Base-by-base conservation (phyloP, 2,329 filamentous ascomycete species). In the Paracorniculantispora psalliotae region DNA sequence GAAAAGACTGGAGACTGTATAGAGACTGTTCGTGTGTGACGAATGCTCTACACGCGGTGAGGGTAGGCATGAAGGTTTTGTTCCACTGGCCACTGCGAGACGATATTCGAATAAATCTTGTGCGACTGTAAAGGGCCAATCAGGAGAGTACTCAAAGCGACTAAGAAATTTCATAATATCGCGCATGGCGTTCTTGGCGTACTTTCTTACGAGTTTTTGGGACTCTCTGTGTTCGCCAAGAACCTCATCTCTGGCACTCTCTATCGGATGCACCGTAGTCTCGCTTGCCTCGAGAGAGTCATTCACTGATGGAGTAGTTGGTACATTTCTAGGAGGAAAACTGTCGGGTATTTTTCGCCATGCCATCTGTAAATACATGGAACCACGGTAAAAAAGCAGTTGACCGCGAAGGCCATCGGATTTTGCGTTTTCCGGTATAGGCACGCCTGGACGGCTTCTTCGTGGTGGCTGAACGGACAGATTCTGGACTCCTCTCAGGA, bases 71-170 rank as follows among this genome's bases (percentile, higher is more conserved):
- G 25, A 81, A 78, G 61, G 81, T 75, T 44, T 46, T 15, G 3
- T 19, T 30, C 25, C 39, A 15, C 17, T 6, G 7, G 4, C 8
- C 6, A 52, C 33, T 3, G 28, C 30, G 65, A 84, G 84, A 9
- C 88, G 79, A 60, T 82, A 83, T 46, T 81, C 74, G 28, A 75
- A 76, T 64, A 82, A 83, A 23, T 83, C 80, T 61, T 85, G 81
- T 19, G 80, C 81, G 26, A 84, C 73, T 47, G 85, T 80, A 47
- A 82, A 72, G 8, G 87, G 82, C 44, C 90, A 72, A 51, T 89
- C 83, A 0, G 90, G 89, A 0, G 90, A 89, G 72, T 94, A 94
- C 66, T 94, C 88, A 63, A 94, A 86, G 61, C 86, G 79, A 1
- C 85, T 84, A 41, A 96, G 75, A 68, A 90, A 94, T 23, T 82